Conservation (phyloP, 2,329 filamentous ascomycete genomes). For the Clonostachys rosea region DNA sequence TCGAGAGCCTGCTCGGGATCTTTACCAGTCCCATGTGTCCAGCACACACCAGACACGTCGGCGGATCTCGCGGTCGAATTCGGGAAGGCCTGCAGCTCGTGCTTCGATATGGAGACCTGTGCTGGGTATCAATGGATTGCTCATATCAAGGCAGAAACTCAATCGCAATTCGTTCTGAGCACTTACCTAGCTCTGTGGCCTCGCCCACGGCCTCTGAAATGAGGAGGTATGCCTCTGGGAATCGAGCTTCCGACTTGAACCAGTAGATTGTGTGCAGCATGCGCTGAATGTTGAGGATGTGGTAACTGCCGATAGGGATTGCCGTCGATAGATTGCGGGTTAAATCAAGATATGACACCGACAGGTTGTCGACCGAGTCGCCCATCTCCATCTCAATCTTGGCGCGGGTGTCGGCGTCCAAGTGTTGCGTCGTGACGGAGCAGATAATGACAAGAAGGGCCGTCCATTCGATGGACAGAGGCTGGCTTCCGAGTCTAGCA, state of each 20-base stretch:
- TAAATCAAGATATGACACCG: slow-evolving; percentile 14
- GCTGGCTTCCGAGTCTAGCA: slow-evolving; percentile 6
- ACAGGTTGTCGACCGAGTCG: slow-evolving; percentile 9
- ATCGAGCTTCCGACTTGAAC: slow-evolving; percentile 23
- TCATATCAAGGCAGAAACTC: not conserved
- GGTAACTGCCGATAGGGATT: slow-evolving; percentile 17
- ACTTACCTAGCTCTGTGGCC: slow-evolving; percentile 17
- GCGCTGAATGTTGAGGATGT: slow-evolving; percentile 18
- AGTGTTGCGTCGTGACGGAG: slow-evolving; percentile 19
- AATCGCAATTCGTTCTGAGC: not conserved
- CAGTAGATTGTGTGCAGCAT: slow-evolving; percentile 22
- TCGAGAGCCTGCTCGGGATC: not conserved
- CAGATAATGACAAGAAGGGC: slow-evolving; percentile 19
- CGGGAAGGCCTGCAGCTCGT: slow-evolving; percentile 8
- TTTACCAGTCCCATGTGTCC: slow-evolving; percentile 25
- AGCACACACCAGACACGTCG: slow-evolving; percentile 22
- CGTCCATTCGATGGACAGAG: slow-evolving; percentile 18
- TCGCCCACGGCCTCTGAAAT: slow-evolving; percentile 21
- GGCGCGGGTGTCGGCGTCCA: slow-evolving; percentile 9
- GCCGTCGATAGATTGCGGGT: slow-evolving; percentile 15
- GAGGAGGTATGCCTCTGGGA: slow-evolving; percentile 22
- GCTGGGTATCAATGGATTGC: slow-evolving; percentile 2
- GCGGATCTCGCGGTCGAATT: slow-evolving; percentile 22
- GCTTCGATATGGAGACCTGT: slow-evolving; percentile 15
- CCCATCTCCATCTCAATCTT: slow-evolving; percentile 12